Conservation (phyloP, 768 basidiomycete genomes). For the Tulasnella sp. region DNA sequence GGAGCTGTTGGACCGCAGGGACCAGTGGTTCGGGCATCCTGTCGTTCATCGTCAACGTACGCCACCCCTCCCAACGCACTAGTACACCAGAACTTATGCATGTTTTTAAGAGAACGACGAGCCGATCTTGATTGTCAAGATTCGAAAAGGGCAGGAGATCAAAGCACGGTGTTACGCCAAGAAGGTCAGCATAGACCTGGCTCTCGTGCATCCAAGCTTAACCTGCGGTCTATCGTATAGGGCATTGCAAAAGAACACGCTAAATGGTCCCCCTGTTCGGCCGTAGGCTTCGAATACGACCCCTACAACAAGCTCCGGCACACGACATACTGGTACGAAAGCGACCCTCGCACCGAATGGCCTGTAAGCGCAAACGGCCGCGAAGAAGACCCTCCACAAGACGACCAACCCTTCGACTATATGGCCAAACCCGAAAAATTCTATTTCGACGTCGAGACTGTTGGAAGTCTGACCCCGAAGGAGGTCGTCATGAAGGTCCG, state of each 20-base stretch:
- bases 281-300: slow-evolving; percentile 94
- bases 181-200: slow-evolving; percentile 45
- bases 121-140: slow-evolving; percentile 79
- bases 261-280: slow-evolving; percentile 96
- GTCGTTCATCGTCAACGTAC: neutral
- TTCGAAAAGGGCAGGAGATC: slow-evolving; percentile 88
- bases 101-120: slow-evolving; percentile 39
- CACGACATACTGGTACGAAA: slow-evolving; percentile 91
- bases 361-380: slow-evolving; percentile 75
- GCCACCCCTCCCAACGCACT: neutral
- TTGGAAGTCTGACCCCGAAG: slow-evolving; percentile 77
- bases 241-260: slow-evolving; percentile 97
- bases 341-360: slow-evolving; percentile 74
- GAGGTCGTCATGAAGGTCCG: slow-evolving; percentile 77
- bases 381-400: slow-evolving; percentile 68
- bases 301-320: slow-evolving; percentile 95
- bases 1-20: slow-evolving; percentile 6
- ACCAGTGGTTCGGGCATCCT: slow-evolving; percentile 7
- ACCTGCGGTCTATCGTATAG: slow-evolving; percentile 24
- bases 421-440: slow-evolving; percentile 79
- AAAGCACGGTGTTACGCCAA: slow-evolving; percentile 77
- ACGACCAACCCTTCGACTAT: slow-evolving; percentile 78
- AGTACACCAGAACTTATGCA: neutral
- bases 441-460: slow-evolving; percentile 90
- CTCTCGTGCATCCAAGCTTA: neutral